phyloP scores from a whole-genome alignment of 768 basidiomycete species.

The Tulasnella sp. region DNA sequence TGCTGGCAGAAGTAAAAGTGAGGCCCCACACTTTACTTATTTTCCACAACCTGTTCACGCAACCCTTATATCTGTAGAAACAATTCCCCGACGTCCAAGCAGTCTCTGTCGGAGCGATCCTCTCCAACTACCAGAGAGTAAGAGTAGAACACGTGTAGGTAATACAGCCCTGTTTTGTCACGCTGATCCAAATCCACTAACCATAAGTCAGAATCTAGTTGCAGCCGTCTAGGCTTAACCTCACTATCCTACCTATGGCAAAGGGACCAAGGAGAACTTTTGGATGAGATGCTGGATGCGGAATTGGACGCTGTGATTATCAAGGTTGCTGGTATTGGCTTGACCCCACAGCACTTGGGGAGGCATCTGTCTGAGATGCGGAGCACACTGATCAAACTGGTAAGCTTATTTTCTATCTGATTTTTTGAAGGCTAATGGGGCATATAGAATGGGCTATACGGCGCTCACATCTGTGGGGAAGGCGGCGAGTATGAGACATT shows the following conservation, averaged over 20 bases:
- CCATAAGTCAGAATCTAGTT: conserved; percentile 38
- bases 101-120: conserved; percentile 90
- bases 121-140: conserved; percentile 94
- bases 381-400: conserved; percentile 59
- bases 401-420: conserved; percentile 24
- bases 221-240: conserved; percentile 66
- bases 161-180: conserved; percentile 4
- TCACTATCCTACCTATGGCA: conserved; percentile 92
- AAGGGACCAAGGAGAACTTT: conserved; percentile 72
- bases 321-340: conserved; percentile 92
- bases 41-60: neutral
- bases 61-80: neutral
- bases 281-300: conserved; percentile 74
- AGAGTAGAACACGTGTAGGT: conserved; percentile 91
- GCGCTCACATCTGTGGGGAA: conserved; percentile 91
- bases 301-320: conserved; percentile 78
- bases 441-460: conserved; percentile 63
- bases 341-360: conserved; percentile 68
- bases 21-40: conserved; percentile 13
- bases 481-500: conserved; percentile 97
- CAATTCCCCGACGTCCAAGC: conserved; percentile 65
- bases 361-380: conserved; percentile 65
- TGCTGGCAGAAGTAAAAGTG: conserved; percentile 73
- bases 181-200: conserved; percentile 5
- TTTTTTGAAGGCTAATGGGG: neutral